Conservation (phyloP, 768 basidiomycete genomes). For the Daedalea quercina region DNA sequence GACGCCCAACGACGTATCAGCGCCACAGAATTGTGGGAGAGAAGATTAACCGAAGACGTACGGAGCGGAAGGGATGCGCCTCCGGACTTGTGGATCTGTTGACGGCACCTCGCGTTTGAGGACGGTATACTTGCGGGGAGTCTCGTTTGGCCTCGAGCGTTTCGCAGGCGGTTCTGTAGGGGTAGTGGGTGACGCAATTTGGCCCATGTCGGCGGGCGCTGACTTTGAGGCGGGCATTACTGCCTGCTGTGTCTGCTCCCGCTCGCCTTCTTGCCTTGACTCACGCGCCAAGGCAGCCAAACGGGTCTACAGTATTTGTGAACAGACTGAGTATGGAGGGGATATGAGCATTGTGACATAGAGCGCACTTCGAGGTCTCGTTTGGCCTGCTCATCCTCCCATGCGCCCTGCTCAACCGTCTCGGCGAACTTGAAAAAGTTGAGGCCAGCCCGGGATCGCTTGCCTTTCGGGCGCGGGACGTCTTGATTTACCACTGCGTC, state of each 20-base stretch:
- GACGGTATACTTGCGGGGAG: conserved; percentile 17
- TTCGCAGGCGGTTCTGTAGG: not conserved
- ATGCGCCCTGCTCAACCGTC: conserved; percentile 64
- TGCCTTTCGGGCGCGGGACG: conserved; percentile 43
- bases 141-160: conserved; percentile 2
- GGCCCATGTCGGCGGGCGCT: conserved; percentile 3
- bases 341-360: not conserved
- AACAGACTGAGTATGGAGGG: too few species aligned
- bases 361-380: conserved; percentile 54
- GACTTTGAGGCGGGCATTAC: not conserved
- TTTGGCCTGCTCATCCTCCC: conserved; percentile 53
- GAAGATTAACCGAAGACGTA: conserved; percentile 10
- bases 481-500: conserved; percentile 10
- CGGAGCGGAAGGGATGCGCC: conserved; percentile 17
- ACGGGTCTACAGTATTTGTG: not conserved
- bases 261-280: not conserved
- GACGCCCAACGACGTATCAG: not conserved
- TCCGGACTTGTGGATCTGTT: not conserved
- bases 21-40: not conserved
- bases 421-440: conserved; percentile 78
- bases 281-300: conserved; percentile 14
- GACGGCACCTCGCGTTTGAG: conserved; percentile 9
- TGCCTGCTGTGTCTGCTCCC: conserved; percentile 2
- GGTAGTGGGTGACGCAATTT: not conserved
- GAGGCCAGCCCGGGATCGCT: conserved; percentile 47